Evolutionary conservation across 2,329 filamentous ascomycete genomes (phyloP), one percentile per base, ranked within the genome.

Genomic region (Aschersonia sp.): DNA sequence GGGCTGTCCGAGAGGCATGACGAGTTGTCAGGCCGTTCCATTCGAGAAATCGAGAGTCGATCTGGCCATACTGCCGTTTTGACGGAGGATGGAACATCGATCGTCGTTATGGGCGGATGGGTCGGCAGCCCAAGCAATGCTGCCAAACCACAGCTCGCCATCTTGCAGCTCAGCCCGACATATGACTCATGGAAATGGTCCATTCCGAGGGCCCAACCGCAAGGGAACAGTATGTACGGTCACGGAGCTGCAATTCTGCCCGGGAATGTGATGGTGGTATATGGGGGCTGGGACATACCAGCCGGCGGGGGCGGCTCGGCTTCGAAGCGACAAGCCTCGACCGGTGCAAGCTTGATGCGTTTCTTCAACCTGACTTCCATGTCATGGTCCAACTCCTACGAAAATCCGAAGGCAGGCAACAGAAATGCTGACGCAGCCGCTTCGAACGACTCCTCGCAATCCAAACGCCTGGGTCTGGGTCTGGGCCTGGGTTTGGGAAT

Each of bases 41-140:
- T 31, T 48, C 7, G 35, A n/a, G 37, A 52, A 1, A 71, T 94
- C 6, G 84, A 94, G 54, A 87, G 87, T 39, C 73, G 92, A 48
- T 95, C 89, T 4, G 92, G 92, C 0, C 92, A 98, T 59, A 89
- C 86, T 0, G 81, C 90, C 1, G 76, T 95, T 1, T 66, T 95
- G 5, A 86, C 79, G 31, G 76, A 83, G 46, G 87, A 94, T 58
- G 89, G 89, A 0, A 76, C 70, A 30, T 79, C 76, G n/a, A 70
- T 97, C 7, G 68, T 95, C 41, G 68, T 98, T 1, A 72, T 88
- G 50, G 92, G 92, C 22, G 92, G 92, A 1, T 98, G 92, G 92
- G 87, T 95, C 5, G 90, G 89, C 4, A 81, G 94, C 57, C 72
- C 84, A 0, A 73, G 69, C 7, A 83, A 80, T 32, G 76, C 89